Base-by-base conservation (phyloP, 2,329 filamentous ascomycete species). In the Cytospora piceae region DNA sequence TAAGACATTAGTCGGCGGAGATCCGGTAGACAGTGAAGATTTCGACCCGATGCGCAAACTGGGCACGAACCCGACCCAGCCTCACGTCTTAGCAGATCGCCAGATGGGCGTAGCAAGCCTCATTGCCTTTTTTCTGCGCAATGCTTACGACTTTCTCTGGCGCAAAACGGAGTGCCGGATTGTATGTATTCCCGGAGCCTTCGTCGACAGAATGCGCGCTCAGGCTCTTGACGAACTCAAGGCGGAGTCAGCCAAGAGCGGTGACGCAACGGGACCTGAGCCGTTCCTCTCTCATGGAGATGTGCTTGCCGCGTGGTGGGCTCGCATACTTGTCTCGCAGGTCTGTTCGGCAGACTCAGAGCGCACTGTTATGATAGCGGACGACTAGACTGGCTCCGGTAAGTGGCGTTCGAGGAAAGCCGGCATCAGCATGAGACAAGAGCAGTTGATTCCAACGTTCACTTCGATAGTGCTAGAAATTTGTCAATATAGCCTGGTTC, bases 11-110 rank as follows among this genome's bases (percentile, higher is more conserved):
- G 61, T 67, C 11, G 72, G 69, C 17, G 46, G 46, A 12, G 46
- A 49, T 14, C 46, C 46, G 11, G 46, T 4, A 1, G 46, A 22
- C 46, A 7, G 46, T 11, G 58, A 68, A 27, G 69, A 72, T 34
- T 60, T 70, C 9, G 77, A 80, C 53, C 71, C 73, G 1, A 60
- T 80, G 17, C 65, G 63, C 14, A 58, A 66, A 1, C 58, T 75
- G 4, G 72, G 73, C 29, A 66, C 39, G 14, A 58, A 65, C 29
- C 67, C 72, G 3, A 71, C 61, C 1, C 74, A 77, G 53, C 49
- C 62, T 11, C 70, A 73, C 61, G 57, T 67, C 2, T 69, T 75
- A 9, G 67, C 53, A 1, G 61, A 63, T n/a, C 42, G 68, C 9
- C 68, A 62, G 11, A 66, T 74, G 17, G 70, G 67, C 3, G 64